These are phyloP conservation scores for Vitis hybrid DNA, from an alignment of 177 flowering plant genomes.

Conservation along the genomic window DNA sequence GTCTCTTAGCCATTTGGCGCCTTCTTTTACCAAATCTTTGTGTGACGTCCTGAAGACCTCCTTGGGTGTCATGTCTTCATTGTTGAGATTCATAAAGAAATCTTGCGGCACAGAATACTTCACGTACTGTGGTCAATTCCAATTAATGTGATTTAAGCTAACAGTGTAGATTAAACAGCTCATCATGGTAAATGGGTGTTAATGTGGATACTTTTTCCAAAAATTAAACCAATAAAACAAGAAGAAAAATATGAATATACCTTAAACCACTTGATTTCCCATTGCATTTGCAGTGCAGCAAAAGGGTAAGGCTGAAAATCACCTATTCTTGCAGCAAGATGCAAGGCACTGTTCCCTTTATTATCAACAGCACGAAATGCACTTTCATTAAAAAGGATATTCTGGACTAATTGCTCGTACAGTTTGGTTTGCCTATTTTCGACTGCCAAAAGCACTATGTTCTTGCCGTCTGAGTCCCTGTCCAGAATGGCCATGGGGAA, in stretches of 20 bases:
- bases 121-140: constrained; percentile 19
- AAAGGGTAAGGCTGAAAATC: constrained; percentile 38
- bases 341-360: constrained; percentile 32
- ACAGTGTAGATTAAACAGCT: too few species aligned
- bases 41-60: constrained; percentile 34
- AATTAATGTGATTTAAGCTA: too few species aligned
- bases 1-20: constrained; percentile 33
- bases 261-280: constrained; percentile 54
- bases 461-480: constrained; percentile 20
- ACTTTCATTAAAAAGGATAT: constrained; percentile 10
- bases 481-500: constrained; percentile 42
- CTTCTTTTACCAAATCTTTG: constrained; percentile 13
- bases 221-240: too few species aligned
- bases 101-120: constrained; percentile 16
- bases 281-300: constrained; percentile 48
- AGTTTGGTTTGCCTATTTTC: constrained; percentile 31
- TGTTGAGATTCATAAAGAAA: constrained; percentile 24
- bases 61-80: constrained; percentile 22
- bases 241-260: constrained; percentile 13
- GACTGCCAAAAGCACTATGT: constrained; percentile 24
- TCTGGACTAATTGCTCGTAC: constrained; percentile 9
- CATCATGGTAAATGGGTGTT: too few species aligned
- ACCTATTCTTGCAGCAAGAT: constrained; percentile 35
- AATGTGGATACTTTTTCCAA: too few species aligned
- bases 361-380: constrained; percentile 21